Conservation (phyloP, 2,329 filamentous ascomycete species). For the Ascochyta fabae region DNA sequence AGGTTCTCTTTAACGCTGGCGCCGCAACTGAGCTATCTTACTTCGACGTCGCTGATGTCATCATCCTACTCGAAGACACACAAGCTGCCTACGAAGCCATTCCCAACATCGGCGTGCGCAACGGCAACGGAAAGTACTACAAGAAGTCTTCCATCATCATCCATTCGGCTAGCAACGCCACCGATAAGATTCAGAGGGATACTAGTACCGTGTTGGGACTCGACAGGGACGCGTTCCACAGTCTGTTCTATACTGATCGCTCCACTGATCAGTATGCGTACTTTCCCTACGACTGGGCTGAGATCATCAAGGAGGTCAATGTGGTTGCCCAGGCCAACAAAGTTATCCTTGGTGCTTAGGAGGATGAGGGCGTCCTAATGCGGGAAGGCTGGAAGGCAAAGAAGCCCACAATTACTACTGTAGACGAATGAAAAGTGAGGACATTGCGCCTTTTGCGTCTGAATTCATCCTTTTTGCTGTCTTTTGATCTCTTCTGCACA, state of each 20-base stretch:
- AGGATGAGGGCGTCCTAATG: too few species aligned
- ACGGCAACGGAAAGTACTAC: slow-evolving; percentile 13
- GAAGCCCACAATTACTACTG: too few species aligned
- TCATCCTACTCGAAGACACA: slow-evolving; percentile 8
- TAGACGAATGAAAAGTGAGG: too few species aligned
- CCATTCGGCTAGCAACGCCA: slow-evolving; percentile 10
- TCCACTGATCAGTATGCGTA: slow-evolving; percentile 9
- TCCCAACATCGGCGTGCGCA: slow-evolving; percentile 13
- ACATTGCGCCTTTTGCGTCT: too few species aligned
- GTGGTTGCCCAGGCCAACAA: slow-evolving; percentile 17
- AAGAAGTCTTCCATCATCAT: slow-evolving; percentile 14
- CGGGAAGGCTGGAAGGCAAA: too few species aligned
- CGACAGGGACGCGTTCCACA: slow-evolving; percentile 12
- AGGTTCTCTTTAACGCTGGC: slow-evolving; percentile 16
- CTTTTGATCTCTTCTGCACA: too few species aligned
- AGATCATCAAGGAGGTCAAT: slow-evolving; percentile 17
- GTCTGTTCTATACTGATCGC: slow-evolving; percentile 16
- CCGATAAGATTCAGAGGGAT: slow-evolving; percentile 10
- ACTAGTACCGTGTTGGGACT: slow-evolving; percentile 7
- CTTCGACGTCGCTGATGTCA: slow-evolving; percentile 12
- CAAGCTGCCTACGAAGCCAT: slow-evolving; percentile 7
- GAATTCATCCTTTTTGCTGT: too few species aligned
- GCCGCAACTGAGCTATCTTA: slow-evolving; percentile 7
- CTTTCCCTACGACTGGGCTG: slow-evolving; percentile 17
- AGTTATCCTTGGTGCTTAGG: slow-evolving; percentile 5